Base-by-base conservation (phyloP, 352 stramenopile species). In the Plasmopara viticola region DNA sequence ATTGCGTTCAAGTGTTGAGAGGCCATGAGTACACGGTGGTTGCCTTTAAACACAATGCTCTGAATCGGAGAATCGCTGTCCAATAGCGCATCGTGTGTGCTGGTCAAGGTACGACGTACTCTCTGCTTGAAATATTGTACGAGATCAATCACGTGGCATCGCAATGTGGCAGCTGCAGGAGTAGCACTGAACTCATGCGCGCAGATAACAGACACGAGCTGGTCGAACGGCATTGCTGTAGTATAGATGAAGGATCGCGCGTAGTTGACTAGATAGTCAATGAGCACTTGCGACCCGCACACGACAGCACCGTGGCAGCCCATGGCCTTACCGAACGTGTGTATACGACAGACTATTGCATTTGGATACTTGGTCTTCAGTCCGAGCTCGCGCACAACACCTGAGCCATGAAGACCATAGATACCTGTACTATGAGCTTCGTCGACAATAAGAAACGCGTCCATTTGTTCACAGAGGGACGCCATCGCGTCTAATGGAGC, bases 321-420 rank as follows among this genome's bases (percentile, higher is more conserved):
- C 63, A 97, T 89, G 20, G 95, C 95, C 64, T 98, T 98, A 18
- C 96, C 95, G 72, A 98, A 98, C 9, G 96, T 98, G 72, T 97
- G 88, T 29, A 98, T 80, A 5, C 78, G 81, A 50, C 78, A 94
- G 3, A 56, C 59, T 9, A 98, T 57, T 13, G 78, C 75, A n/a
- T 56, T 49, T 37, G 66, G 64, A 35, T 84, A 78, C 51, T 94
- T 76, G 5, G 67, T 46, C 48, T 98, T 84, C 17, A 98, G 72
- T 4, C 61, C 68, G 6, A 90, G 62, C 48, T 74, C 68, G 40
- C 67, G 66, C 34, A 91, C 75, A 40, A 95, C 28, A 38, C 85
- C 85, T 43, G 72, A 72, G 48, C 87, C 82, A 44, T 86, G 56
- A 62, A 67, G 67, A n/a, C 91, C 90, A 66, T 91, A 96, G 6